Conservation (phyloP, 495 filamentous ascomycete genomes). For the Trichocladium antarcticum region DNA sequence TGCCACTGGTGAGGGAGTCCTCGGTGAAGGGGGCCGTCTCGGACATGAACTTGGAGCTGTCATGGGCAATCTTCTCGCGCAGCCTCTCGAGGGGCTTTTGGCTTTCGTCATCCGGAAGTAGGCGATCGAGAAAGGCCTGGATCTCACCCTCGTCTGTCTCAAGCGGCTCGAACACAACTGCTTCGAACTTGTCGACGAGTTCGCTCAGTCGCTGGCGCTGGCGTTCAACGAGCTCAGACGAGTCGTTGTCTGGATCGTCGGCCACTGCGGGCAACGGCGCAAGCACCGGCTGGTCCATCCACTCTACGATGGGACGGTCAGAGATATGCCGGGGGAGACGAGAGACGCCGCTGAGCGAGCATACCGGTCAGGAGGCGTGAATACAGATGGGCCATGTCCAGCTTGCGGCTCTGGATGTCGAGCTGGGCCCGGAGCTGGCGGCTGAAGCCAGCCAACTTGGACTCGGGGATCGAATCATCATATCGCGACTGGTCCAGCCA, state of each 20-base stretch:
- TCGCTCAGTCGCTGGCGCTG: slow-evolving; percentile 42
- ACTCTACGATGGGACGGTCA: slow-evolving; percentile 30
- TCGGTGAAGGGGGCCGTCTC: slow-evolving; percentile 22
- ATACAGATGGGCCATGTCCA: slow-evolving; percentile 52
- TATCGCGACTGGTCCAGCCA: slow-evolving; percentile 32
- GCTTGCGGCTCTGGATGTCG: slow-evolving; percentile 41
- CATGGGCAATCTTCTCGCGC: slow-evolving; percentile 11
- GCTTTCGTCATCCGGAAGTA: slow-evolving; percentile 38
- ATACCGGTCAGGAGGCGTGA: slow-evolving; percentile 43
- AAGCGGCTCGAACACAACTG: slow-evolving; percentile 43
- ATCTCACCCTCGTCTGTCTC: slow-evolving; percentile 41
- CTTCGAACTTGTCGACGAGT: slow-evolving; percentile 46
- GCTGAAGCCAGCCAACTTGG: slow-evolving; percentile 31
- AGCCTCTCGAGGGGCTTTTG: slow-evolving; percentile 23
- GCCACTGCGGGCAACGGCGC: slow-evolving; percentile 12
- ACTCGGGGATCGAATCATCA: slow-evolving; percentile 27
- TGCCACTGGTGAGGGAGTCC: slow-evolving; percentile 22
- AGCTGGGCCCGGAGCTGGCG: slow-evolving; percentile 32
- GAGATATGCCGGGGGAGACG: background rate
- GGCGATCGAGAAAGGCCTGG: slow-evolving; percentile 38
- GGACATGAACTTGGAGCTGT: slow-evolving; percentile 10
- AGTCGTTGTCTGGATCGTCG: slow-evolving; percentile 15
- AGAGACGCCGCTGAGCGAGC: background rate
- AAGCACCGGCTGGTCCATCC: slow-evolving; percentile 35
- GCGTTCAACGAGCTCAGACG: slow-evolving; percentile 30